Base-by-base conservation (phyloP, 2,329 filamentous ascomycete genomes). In the Alternaria sp. region DNA sequence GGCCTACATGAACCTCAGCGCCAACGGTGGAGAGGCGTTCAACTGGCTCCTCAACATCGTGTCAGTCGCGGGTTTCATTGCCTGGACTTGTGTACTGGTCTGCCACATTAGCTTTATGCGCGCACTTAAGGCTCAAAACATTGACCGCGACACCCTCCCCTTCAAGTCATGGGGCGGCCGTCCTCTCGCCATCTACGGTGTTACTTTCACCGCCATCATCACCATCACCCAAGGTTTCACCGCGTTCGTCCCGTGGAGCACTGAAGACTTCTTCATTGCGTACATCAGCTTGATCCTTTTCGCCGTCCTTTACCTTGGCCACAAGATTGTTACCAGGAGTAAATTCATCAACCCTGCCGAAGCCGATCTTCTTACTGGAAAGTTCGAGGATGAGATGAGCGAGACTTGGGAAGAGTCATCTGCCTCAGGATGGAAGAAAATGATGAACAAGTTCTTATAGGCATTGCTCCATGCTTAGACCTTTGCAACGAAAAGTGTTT, bases 1-100 rank as follows among this genome's bases (percentile, higher is more conserved):
- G 4, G 87, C 88, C 0, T 93, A 89, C 80, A 85, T 93, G 73
- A 91, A 90, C 74, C 84, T 88, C 44, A 88, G 86, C 46, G 85
- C 84, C 65, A 85, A 83, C 30, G 88, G 88, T 22, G 83, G 86
- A 34, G 81, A 82, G 3, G 90, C 91, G 79, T 69, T 93, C 66
- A 73, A 78, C 65, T 80, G 78, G 78, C 71, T 80, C 41, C 64
- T 78, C 41, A 79, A 79, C 65, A 79, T 80, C 42, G 65, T 76
- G 26, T 72, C 73, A 24, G 77, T 81, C 7, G 78, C 79, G 7
- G 77, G 78, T 20, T 79, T 80, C 54, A 79, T 80, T 38, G 75
- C 75, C 4, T 80, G 78, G 78, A 71, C 71, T n/a, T 78, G 76
- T 59, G 75, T 79, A 39, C 74, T 70, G 67, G 64, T 78, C 51